Percentiles rank a stretch among this genome's conserved stretches.
phyloP scores from a whole-genome alignment of 768 basidiomycete genomes.

The Piloderma croceum region DNA sequence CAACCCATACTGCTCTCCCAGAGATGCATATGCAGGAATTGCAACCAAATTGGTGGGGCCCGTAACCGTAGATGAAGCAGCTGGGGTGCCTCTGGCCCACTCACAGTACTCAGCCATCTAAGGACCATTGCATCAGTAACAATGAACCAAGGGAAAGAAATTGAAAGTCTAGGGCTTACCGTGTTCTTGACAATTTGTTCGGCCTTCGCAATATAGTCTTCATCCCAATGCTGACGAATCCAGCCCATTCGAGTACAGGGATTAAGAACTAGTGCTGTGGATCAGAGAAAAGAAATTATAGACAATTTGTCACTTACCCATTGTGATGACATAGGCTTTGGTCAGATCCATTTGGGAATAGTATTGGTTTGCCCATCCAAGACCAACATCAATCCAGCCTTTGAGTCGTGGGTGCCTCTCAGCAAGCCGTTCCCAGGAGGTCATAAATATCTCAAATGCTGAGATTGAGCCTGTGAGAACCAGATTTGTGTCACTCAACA shows the following conservation, averaged over 20 bases:
- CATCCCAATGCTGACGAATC: conserved; percentile 15
- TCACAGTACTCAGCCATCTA: too few species aligned
- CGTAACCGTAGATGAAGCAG: too few species aligned
- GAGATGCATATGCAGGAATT: too few species aligned
- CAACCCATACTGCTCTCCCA: too few species aligned
- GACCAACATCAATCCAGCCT: conserved; percentile 5
- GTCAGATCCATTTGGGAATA: conserved; percentile 9
- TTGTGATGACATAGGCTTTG: conserved; percentile 10
- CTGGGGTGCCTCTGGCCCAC: too few species aligned
- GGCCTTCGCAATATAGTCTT: conserved; percentile 6
- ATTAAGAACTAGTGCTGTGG: conserved; percentile 19
- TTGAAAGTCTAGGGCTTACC: conserved; percentile 5
- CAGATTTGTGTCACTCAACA: conserved; percentile 14
- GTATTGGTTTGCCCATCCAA: conserved; percentile 8
- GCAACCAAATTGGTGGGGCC: too few species aligned
- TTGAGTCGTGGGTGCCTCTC: conserved; percentile 4
- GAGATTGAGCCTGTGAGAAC: conserved; percentile 17
- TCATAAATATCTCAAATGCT: conserved; percentile 18
- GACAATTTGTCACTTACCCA: too few species aligned
- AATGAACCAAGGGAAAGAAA: too few species aligned
- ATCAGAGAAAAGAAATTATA: too few species aligned
- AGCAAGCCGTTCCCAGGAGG: conserved; percentile 11
- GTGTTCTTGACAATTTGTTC: conserved; percentile 9
- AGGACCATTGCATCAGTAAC: too few species aligned
- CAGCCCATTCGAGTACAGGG: conserved; percentile 12